Conservation (phyloP, 2,329 filamentous ascomycete species). For the Sarocladium kiliense region DNA sequence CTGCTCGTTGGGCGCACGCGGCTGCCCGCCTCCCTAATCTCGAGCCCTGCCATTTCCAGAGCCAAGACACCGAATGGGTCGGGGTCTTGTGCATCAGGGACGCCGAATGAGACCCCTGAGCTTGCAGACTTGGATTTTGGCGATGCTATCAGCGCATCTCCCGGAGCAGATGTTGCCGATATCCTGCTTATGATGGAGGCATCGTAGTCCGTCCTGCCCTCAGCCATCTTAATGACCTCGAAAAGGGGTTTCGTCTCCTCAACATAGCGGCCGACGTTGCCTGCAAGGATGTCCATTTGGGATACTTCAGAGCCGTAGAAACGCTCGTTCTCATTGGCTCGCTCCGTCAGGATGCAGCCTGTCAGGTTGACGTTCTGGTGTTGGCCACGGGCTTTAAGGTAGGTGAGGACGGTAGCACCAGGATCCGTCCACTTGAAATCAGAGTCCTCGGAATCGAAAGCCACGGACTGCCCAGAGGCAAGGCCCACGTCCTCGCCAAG, state of each 20-base stretch:
- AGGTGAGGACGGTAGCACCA: conserved; percentile 50
- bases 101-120: conserved; percentile 54
- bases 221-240: conserved; percentile 82
- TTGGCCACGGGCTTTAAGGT: conserved; percentile 54
- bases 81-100: conserved; percentile 75
- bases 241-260: conserved; percentile 58
- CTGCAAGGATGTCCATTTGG: conserved; percentile 52
- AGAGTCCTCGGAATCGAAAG: conserved; percentile 45
- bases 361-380: conserved; percentile 49
- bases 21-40: conserved; percentile 84
- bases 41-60: conserved; percentile 82
- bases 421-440: conserved; percentile 48
- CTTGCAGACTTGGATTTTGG: conserved; percentile 33
- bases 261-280: conserved; percentile 48
- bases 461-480: conserved; percentile 67
- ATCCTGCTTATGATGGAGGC: conserved; percentile 58
- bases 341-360: conserved; percentile 52
- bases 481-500: conserved; percentile 77
- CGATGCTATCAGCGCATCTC: conserved; percentile 59
- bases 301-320: conserved; percentile 46
- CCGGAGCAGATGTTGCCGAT: conserved; percentile 65
- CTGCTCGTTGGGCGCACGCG: conserved; percentile 65
- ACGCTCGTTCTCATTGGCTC: conserved; percentile 54
- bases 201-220: conserved; percentile 76
- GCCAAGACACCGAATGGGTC: conserved; percentile 90